These are phyloP conservation scores for Podila horticola DNA, from an alignment of 192 early-diverging fungal genomes.

Conservation along the genomic window DNA sequence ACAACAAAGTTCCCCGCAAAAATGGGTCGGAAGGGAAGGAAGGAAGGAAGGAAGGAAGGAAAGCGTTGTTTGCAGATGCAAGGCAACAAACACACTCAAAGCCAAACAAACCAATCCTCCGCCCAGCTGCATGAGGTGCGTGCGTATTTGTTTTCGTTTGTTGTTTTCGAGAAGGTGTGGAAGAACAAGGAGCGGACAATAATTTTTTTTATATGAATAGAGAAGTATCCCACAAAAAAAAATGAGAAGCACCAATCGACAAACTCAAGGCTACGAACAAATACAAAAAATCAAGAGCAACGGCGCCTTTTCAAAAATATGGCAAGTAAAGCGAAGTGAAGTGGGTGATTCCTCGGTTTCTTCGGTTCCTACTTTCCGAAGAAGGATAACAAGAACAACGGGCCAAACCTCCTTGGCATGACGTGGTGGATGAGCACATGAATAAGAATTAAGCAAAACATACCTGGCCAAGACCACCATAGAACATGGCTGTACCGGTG, in stretches of 20 bases:
- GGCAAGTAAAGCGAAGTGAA: too few relatives aligned
- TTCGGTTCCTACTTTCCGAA: too few relatives aligned
- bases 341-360: neutral
- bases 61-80: neutral
- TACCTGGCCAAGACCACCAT: conserved; percentile 48
- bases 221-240: too few relatives aligned
- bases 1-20: conserved; percentile 6
- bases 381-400: too few relatives aligned
- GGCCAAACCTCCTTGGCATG: too few relatives aligned
- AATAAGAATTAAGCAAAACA: neutral
- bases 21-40: neutral
- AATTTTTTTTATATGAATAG: neutral
- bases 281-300: too few relatives aligned
- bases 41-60: neutral
- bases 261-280: neutral
- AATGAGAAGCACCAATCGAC: neutral
- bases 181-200: conserved; percentile 3
- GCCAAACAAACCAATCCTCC: neutral
- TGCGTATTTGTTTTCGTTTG: neutral
- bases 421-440: neutral
- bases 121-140: neutral
- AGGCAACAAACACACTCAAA: neutral
- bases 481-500: conserved; percentile 45
- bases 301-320: too few relatives aligned
- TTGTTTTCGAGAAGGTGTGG: neutral